These are phyloP conservation scores for Mollisiaceae sp. DNA, from an alignment of 2,329 filamentous ascomycete genomes.

Conservation along the genomic window DNA sequence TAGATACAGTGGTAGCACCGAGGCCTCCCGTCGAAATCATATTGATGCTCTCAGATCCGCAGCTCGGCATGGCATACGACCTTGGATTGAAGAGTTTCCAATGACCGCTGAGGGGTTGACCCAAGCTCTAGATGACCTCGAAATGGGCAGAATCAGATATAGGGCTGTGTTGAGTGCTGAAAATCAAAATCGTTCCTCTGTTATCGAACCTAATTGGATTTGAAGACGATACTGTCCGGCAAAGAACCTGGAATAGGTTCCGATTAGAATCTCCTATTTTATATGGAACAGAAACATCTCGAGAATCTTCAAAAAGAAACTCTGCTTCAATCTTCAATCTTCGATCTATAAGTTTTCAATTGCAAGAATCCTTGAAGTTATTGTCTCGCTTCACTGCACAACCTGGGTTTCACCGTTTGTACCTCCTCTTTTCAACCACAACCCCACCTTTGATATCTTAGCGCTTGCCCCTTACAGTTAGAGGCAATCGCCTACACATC, in stretches of 20 bases:
- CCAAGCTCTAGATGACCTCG: constrained; percentile 22
- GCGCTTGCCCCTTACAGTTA: neutral
- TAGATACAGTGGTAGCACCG: constrained; percentile 20
- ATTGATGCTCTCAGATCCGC: constrained; percentile 28
- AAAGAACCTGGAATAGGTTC: too few species aligned
- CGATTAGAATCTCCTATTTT: too few species aligned
- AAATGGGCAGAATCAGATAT: constrained; percentile 29
- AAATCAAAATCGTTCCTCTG: neutral
- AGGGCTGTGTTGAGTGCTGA: constrained; percentile 21
- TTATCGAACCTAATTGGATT: neutral
- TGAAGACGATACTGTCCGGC: neutral
- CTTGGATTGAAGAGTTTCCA: constrained; percentile 31
- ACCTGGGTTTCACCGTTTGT: neutral
- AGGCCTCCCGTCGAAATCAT: constrained; percentile 29
- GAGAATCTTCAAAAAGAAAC: too few species aligned
- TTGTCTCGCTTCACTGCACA: neutral
- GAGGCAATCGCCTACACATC: neutral
- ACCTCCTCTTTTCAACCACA: neutral
- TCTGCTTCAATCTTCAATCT: too few species aligned
- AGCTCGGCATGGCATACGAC: constrained; percentile 26
- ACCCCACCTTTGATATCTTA: neutral
- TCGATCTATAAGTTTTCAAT: too few species aligned
- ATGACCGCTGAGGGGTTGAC: constrained; percentile 27
- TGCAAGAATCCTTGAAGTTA: too few species aligned
- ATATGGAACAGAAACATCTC: too few species aligned